Evolutionary conservation across 169 alveolate genomes (phyloP).

Genomic region (Amoebophrya sp.): DNA sequence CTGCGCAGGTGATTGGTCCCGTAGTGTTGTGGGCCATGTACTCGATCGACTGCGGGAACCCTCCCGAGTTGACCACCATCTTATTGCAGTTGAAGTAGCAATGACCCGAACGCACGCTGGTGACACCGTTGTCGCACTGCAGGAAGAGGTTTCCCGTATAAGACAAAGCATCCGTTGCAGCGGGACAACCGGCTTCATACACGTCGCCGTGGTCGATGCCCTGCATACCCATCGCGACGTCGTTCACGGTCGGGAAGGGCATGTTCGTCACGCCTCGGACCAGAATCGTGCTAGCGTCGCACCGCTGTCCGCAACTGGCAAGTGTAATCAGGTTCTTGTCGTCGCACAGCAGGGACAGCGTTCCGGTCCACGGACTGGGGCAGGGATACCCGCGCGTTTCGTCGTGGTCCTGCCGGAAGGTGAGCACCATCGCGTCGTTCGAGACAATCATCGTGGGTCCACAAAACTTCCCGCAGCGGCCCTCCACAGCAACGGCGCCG

Average conservation of each 20-base stretch:
- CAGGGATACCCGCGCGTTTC: conserved; percentile 17
- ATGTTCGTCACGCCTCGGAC: neutral
- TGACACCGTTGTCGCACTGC: neutral
- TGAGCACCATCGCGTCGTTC: conserved; percentile 23
- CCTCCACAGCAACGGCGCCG: neutral
- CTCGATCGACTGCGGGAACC: conserved; percentile 14
- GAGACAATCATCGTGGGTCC: neutral
- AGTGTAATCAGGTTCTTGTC: neutral
- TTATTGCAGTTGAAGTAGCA: neutral
- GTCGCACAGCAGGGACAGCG: neutral
- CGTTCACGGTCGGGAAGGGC: neutral
- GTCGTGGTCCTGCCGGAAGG: conserved; percentile 10
- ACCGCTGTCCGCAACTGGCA: conserved; percentile 12
- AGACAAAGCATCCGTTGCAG: neutral
- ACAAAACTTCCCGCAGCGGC: neutral
- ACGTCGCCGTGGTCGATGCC: neutral
- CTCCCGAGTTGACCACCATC: neutral
- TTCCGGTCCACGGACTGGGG: neutral
- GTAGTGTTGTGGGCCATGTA: neutral
- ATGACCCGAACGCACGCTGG: neutral
- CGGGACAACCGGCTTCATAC: neutral
- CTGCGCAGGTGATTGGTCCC: neutral
- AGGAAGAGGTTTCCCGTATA: neutral
- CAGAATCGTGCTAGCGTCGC: neutral
- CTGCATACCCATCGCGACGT: neutral